Base-by-base conservation (phyloP, 1,284 basidiomycete species). In the Coniferiporia sulphurascens region DNA sequence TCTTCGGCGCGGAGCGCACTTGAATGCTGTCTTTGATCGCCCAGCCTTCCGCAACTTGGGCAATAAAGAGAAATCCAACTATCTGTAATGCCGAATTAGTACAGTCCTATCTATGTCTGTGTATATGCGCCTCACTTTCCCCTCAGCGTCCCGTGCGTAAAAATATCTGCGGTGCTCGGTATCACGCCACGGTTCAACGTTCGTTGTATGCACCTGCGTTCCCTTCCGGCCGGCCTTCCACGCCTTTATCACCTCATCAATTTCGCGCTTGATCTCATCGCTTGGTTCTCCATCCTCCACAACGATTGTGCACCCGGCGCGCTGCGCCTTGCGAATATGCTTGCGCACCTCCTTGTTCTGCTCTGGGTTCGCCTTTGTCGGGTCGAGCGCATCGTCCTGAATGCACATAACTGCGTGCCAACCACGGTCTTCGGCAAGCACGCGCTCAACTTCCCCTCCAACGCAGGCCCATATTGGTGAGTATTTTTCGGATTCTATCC, bases 381-480 rank as follows among this genome's bases (percentile, higher is more conserved):
- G 77, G 59, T 78, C 73, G n/a, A 82, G 70, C 13, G 81, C 74
- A 65, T 82, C 77, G 65, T 84, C 82, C 8, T 79, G 79, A 13
- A 78, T 74, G 49, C 77, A 79, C 50, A 77, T 74, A 51, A 85
- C 68, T 19, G 77, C 74, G 52, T 76, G 74, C 82, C 82, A 84
- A 12, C 76, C 75, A 52, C 76, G 73, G 43, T 74, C 68, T 17
- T 76, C 71, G 0, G 76, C 77, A 36, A 85, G 73, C 48, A 79
- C 72, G 58, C 72, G 68, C 66, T 83, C 80, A 12, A 77, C 74
- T 41, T 71, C 68, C 52, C 73, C 71, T 64, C 75, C 73, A 17
- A 79, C 72, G 68, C 79, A 76, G 63, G 77, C 74, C 79, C 81
- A 84, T 53, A 84, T 71, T 0, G 81, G 80, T 66, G 78, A 79